Evolutionary conservation across 2,329 filamentous ascomycete species (phyloP).

Genomic region (Grosmannia clavigera): DNA sequence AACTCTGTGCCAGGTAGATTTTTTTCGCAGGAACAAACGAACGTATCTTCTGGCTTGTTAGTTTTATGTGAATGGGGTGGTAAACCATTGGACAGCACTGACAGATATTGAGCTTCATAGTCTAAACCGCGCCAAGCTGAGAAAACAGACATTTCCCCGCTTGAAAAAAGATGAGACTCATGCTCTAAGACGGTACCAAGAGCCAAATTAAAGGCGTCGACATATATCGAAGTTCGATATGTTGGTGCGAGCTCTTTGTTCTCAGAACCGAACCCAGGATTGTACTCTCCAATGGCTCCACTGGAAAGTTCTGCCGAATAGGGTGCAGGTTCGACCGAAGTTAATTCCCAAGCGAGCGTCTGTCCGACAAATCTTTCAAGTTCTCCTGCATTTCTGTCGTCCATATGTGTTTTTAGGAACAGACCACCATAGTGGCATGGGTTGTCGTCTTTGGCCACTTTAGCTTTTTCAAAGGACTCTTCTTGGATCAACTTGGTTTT

Average conservation of each 20-base stretch:
- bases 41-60: slow-evolving; percentile 32
- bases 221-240: slow-evolving; percentile 78
- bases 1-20: slow-evolving; percentile 79
- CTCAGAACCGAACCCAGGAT: neutral
- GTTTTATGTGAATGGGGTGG: neutral
- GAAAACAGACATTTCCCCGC: slow-evolving; percentile 67
- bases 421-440: neutral
- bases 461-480: neutral
- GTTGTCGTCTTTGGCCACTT: neutral
- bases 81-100: slow-evolving; percentile 21
- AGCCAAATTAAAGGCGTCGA: slow-evolving; percentile 92
- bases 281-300: neutral
- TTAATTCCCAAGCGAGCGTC: neutral
- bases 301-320: neutral
- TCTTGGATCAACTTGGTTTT: neutral
- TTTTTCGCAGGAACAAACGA: slow-evolving; percentile 83
- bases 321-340: neutral
- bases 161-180: slow-evolving; percentile 77
- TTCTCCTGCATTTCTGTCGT: neutral
- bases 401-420: neutral
- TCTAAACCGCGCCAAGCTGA: slow-evolving; percentile 56
- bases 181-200: slow-evolving; percentile 81
- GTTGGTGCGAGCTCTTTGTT: slow-evolving; percentile 15
- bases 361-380: neutral
- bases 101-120: slow-evolving; percentile 89